These are phyloP conservation scores for Wickerhamomyces subpelliculosus DNA, from an alignment of 805 yeast species.

Conservation along the genomic window DNA sequence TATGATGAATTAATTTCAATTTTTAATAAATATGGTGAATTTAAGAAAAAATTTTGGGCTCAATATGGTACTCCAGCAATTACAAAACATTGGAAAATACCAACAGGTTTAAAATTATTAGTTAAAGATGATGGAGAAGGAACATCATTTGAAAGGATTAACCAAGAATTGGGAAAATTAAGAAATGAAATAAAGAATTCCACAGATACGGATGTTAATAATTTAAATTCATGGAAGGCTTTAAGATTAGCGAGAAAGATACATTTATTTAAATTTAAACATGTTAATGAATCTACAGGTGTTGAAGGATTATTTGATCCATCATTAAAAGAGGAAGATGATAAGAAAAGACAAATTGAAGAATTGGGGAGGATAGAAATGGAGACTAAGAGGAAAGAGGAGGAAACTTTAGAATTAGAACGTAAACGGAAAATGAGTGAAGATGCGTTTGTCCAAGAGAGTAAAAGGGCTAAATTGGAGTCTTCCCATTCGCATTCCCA, in stretches of 20 bases:
- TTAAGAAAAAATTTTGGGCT: slow-evolving; percentile 15
- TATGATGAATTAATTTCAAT: too few species aligned
- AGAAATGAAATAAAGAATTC: neutral
- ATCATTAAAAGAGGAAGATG: slow-evolving; percentile 11
- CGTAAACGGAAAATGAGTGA: slow-evolving; percentile 15
- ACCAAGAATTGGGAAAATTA: slow-evolving; percentile 1
- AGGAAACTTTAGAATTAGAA: slow-evolving; percentile 3
- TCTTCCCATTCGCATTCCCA: too few species aligned
- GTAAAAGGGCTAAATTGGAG: slow-evolving; percentile 11
- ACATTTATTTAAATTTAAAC: slow-evolving; percentile 29
- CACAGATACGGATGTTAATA: slow-evolving; percentile 7
- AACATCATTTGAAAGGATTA: neutral
- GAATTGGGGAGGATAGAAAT: slow-evolving; percentile 8
- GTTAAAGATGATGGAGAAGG: slow-evolving; percentile 6
- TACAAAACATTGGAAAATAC: slow-evolving; percentile 31
- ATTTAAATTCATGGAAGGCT: slow-evolving; percentile 34
- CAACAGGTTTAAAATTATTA: slow-evolving; percentile 32
- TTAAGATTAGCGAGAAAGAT: slow-evolving; percentile 33
- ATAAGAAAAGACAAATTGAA: slow-evolving; percentile 7
- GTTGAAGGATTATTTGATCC: slow-evolving; percentile 32
- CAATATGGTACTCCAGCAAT: slow-evolving; percentile 16
- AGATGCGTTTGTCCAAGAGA: slow-evolving; percentile 13
- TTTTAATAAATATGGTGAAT: slow-evolving; percentile 3
- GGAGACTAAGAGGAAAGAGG: slow-evolving; percentile 13
- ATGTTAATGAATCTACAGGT: slow-evolving; percentile 29